Percentiles rank a stretch among this genome's conserved stretches.
These are phyloP conservation scores for Helotiales sp. DNA, from an alignment of 2,329 filamentous ascomycete genomes.

Conservation along the genomic window DNA sequence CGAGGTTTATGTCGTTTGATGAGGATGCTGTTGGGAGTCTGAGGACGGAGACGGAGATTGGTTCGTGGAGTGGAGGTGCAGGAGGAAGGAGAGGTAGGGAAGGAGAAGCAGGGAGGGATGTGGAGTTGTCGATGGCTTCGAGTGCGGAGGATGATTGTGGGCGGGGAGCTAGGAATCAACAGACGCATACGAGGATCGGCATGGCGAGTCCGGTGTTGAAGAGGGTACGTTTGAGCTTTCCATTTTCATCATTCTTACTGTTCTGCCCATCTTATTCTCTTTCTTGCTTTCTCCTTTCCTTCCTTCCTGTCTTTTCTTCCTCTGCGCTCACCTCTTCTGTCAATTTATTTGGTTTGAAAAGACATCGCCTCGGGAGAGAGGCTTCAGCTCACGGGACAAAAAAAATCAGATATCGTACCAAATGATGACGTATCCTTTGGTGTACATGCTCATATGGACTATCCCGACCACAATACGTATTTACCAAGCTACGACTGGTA, in stretches of 20 bases:
- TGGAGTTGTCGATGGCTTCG: neutral
- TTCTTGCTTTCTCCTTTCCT: too few relatives aligned
- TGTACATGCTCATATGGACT: slow-evolving; percentile 50
- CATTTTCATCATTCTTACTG: neutral
- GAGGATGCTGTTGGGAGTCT: slow-evolving; percentile 22
- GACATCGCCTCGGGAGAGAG: too few relatives aligned
- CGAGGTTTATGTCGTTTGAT: slow-evolving; percentile 43
- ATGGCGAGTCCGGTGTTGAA: slow-evolving; percentile 32
- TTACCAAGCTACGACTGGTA: slow-evolving; percentile 46
- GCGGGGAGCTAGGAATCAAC: neutral
- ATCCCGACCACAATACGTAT: slow-evolving; percentile 49
- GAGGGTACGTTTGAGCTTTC: slow-evolving; percentile 30
- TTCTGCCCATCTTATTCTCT: too few relatives aligned
- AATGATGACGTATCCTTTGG: slow-evolving; percentile 50
- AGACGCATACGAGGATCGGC: slow-evolving; percentile 24
- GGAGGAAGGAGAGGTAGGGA: neutral
- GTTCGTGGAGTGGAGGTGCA: neutral
- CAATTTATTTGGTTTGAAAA: too few relatives aligned
- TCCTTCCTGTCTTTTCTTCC: too few relatives aligned
- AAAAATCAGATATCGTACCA: slow-evolving; percentile 46
- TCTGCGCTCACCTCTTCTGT: neutral
- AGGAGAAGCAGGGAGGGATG: neutral
- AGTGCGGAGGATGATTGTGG: slow-evolving; percentile 20
- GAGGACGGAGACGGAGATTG: neutral
- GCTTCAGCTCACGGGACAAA: too few relatives aligned